A percentile compares a stretch with the other conserved stretches of the same genome.
These are phyloP conservation scores for Chalaropsis ovoidea DNA, from an alignment of 2,329 filamentous ascomycete species.

Conservation along the genomic window DNA sequence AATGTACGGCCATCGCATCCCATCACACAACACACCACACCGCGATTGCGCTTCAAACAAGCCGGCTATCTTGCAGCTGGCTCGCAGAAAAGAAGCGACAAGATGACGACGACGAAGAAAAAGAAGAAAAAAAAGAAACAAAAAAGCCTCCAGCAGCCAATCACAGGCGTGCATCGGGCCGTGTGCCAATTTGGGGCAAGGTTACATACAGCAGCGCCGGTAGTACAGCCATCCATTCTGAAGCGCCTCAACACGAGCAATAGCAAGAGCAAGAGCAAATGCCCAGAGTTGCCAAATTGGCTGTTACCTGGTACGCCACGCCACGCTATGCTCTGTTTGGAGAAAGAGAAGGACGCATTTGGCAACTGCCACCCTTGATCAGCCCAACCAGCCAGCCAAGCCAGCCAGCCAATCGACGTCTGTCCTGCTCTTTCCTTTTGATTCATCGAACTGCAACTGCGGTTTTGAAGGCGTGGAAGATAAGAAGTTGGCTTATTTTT, in stretches of 20 bases:
- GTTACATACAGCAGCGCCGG: no score
- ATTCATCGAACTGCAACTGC: not conserved
- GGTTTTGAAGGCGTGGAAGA: not conserved
- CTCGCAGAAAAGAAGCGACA: no score
- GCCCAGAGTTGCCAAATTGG: slow-evolving; percentile 5
- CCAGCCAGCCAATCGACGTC: slow-evolving; percentile 3
- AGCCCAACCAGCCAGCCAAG: not conserved
- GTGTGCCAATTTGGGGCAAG: slow-evolving; percentile 1
- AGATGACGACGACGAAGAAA: no score
- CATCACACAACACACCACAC: not conserved
- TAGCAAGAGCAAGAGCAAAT: not conserved
- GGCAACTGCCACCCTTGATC: slow-evolving; percentile 8
- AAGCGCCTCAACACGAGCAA: not conserved
- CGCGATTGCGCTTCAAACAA: not conserved
- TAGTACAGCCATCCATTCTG: no score
- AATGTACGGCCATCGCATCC: not conserved
- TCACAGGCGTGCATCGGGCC: not conserved
- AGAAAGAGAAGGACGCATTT: slow-evolving; percentile 1
- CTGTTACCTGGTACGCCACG: not conserved
- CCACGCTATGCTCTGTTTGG: not conserved
- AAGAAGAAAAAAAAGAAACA: no score
- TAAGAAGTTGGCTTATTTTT: slow-evolving; percentile 5
- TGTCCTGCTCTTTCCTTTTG: not conserved
- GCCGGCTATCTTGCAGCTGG: not conserved
- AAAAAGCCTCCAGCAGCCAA: not conserved